Conservation (phyloP, 1,284 basidiomycete species). For the Prillingera fragicola region DNA sequence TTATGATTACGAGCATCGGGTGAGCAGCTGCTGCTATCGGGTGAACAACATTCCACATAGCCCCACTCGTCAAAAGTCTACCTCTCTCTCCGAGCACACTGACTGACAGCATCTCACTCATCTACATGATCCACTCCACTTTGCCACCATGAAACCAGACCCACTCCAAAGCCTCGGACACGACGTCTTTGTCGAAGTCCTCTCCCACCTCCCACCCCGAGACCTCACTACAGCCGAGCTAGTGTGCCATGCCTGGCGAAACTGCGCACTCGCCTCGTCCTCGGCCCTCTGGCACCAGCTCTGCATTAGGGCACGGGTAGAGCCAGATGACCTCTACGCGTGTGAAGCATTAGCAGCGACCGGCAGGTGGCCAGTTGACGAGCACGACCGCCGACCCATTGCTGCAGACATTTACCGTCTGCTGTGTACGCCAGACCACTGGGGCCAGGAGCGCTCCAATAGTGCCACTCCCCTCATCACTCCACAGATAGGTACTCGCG, state of each 20-base stretch:
- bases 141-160: too few species aligned
- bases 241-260: conserved; percentile 26
- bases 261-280: conserved; percentile 13
- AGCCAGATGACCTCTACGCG: conserved; percentile 10
- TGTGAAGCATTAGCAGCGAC: conserved; percentile 8
- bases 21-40: too few species aligned
- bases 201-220: conserved; percentile 24
- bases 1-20: too few species aligned
- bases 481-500: too few species aligned
- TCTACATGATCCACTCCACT: too few species aligned
- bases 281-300: conserved; percentile 23
- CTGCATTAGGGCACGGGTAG: conserved; percentile 19
- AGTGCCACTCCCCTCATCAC: not conserved
- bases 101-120: too few species aligned
- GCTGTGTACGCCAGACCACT: not conserved
- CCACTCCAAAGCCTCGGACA: conserved; percentile 31
- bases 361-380: conserved; percentile 5
- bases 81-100: too few species aligned
- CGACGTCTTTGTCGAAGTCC: conserved; percentile 34
- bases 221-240: conserved; percentile 20
- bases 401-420: conserved; percentile 5
- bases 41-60: too few species aligned
- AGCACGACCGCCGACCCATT: conserved; percentile 5
- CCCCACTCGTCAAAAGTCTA: too few species aligned
- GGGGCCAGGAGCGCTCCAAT: not conserved